phyloP scores from a whole-genome alignment of 345 rosid genomes.

The Brassica carinata region DNA sequence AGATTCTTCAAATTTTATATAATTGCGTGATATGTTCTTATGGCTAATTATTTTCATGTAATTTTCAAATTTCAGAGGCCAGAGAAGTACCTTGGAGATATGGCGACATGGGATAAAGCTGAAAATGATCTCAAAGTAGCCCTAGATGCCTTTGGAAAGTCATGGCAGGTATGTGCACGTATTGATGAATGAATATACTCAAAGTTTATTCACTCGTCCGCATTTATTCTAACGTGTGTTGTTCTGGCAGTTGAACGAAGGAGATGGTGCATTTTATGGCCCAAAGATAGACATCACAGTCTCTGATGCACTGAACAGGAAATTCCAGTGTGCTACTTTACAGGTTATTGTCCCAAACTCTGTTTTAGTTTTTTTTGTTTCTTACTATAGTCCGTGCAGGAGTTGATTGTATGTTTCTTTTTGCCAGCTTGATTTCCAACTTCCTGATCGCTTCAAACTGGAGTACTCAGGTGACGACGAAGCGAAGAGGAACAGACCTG shows the following conservation, averaged over 20 bases:
- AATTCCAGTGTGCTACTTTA: slow-evolving; percentile 92
- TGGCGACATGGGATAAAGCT: slow-evolving; percentile 87
- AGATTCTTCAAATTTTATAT: slow-evolving; percentile 2
- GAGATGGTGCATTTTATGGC: slow-evolving; percentile 98
- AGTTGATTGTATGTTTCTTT: slow-evolving; percentile 30
- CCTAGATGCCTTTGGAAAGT: slow-evolving; percentile 72
- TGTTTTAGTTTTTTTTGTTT: background rate
- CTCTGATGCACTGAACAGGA: slow-evolving; percentile 91
- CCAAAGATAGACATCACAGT: slow-evolving; percentile 98
- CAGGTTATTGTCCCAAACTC: slow-evolving; percentile 57
- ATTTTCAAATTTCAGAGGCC: slow-evolving; percentile 70
- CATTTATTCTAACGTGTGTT: slow-evolving; percentile 11
- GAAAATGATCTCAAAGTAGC: slow-evolving; percentile 85
- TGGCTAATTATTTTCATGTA: slow-evolving; percentile 11
- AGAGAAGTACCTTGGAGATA: slow-evolving; percentile 81
- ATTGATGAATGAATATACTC: slow-evolving; percentile 10
- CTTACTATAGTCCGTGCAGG: slow-evolving; percentile 4
- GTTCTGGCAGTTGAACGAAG: slow-evolving; percentile 73
- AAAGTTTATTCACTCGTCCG: slow-evolving; percentile 2
- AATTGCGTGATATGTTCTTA: background rate
- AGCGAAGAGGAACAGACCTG: slow-evolving; percentile 79
- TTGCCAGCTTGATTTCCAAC: slow-evolving; percentile 95
- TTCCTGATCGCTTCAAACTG: slow-evolving; percentile 76
- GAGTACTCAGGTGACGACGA: slow-evolving; percentile 91
- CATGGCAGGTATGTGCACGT: slow-evolving; percentile 66